These are phyloP conservation scores for Stellera chamaejasme DNA, from an alignment of 345 rosid species.

Conservation along the genomic window DNA sequence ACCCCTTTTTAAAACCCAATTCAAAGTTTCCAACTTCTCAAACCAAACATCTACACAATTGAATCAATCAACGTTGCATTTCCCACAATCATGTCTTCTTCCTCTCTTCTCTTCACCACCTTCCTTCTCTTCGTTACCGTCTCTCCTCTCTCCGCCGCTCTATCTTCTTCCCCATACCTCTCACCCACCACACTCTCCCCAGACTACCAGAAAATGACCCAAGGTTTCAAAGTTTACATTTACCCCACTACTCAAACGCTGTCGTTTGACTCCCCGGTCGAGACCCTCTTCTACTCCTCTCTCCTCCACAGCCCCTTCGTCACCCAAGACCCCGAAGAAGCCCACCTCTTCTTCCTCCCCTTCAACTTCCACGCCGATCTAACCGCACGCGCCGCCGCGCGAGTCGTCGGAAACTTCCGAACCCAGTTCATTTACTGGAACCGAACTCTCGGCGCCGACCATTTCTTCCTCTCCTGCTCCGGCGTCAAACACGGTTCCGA, in stretches of 20 bases:
- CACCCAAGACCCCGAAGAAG: conserved; percentile 36
- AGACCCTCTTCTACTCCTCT: conserved; percentile 37
- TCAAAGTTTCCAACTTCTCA: too few relatives aligned
- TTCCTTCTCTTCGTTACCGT: conserved; percentile 6
- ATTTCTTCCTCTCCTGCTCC: conserved; percentile 33
- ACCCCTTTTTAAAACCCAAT: too few relatives aligned
- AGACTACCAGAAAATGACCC: conserved; percentile 36
- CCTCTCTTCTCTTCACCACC: not conserved
- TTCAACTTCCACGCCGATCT: conserved; percentile 18
- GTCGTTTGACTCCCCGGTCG: conserved; percentile 22
- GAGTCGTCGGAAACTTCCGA: conserved; percentile 23
- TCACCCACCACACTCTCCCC: conserved; percentile 30
- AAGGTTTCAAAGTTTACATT: conserved; percentile 34
- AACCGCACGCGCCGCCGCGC: conserved; percentile 31
- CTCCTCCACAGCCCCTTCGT: conserved; percentile 31
- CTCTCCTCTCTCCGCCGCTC: conserved; percentile 3
- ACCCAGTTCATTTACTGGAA: conserved; percentile 47
- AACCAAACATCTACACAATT: too few relatives aligned
- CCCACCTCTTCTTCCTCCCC: conserved; percentile 53
- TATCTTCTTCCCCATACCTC: conserved; percentile 24
- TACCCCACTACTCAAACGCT: conserved; percentile 23
- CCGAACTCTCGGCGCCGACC: conserved; percentile 63
- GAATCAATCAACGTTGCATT: not conserved
- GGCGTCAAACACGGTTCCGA: conserved; percentile 33
- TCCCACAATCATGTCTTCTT: conserved; percentile 15